Evolutionary conservation across 768 basidiomycete genomes (phyloP).

Genomic region (Calocera cornea): DNA sequence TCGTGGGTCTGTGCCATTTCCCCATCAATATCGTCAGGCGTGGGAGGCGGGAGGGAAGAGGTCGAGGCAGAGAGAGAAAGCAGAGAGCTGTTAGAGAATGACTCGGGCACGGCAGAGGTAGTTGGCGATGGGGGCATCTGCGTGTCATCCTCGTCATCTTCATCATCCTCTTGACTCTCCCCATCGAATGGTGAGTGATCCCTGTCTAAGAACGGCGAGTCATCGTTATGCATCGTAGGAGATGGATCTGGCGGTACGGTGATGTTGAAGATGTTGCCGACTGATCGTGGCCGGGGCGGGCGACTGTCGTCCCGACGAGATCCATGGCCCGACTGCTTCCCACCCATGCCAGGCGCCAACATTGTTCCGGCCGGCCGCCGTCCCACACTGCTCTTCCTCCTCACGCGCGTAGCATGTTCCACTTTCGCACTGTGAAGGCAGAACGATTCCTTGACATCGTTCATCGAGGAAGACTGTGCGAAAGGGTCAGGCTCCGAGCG

Average conservation of each 20-base stretch:
- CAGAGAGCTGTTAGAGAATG: neutral
- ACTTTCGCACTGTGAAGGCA: neutral
- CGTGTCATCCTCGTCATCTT: constrained; percentile 10
- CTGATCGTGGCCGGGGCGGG: neutral
- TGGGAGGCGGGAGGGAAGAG: neutral
- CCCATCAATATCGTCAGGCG: neutral
- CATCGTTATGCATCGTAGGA: neutral
- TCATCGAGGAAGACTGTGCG: neutral
- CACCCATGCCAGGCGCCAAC: neutral
- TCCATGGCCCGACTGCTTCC: neutral
- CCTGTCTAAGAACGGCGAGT: neutral
- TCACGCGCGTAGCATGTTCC: neutral
- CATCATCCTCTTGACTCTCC: neutral
- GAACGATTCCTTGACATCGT: constrained; percentile 1
- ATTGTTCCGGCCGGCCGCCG: neutral
- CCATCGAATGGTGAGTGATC: neutral
- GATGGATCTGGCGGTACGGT: neutral
- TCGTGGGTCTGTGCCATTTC: neutral
- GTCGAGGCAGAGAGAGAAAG: neutral
- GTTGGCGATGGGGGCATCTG: constrained; percentile 17
- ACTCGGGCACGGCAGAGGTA: neutral
- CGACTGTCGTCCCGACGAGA: neutral
- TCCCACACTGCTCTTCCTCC: neutral
- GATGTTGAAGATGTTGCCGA: constrained; percentile 6
- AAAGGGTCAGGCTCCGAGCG: neutral